Conservation (phyloP, 179 eudicot species). For the Heliamphora pulchella region DNA sequence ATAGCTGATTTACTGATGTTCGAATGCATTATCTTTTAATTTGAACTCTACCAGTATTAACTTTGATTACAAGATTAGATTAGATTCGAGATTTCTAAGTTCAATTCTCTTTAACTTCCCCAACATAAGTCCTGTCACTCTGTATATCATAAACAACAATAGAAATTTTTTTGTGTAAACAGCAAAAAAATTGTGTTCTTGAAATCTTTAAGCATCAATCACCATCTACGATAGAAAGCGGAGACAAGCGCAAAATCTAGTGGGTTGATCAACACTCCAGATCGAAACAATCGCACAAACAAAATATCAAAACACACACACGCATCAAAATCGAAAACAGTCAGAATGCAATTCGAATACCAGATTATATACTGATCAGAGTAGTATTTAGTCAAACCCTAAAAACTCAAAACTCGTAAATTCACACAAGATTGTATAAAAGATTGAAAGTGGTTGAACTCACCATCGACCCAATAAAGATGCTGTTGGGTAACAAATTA, state of each 20-base stretch:
- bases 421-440: not conserved
- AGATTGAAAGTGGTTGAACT: constrained; percentile 4
- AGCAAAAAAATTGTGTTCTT: not conserved
- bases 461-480: constrained; percentile 16
- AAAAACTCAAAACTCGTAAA: not conserved
- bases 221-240: not conserved
- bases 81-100: not conserved
- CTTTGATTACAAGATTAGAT: not conserved
- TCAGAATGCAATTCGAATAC: constrained; percentile 12
- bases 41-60: not conserved
- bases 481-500: not conserved
- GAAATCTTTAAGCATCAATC: not conserved
- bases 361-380: not conserved
- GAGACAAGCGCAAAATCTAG: not conserved
- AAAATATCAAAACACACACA: not conserved
- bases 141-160: not conserved
- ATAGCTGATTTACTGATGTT: not conserved
- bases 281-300: not conserved
- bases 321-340: not conserved
- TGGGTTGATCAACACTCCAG: not conserved
- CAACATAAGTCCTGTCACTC: not conserved
- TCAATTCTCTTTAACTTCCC: constrained; percentile 2
- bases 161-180: too few species aligned
- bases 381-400: not conserved
- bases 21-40: not conserved